Evolutionary conservation across 352 stramenopile species (phyloP), one percentile per base, ranked within the genome.

Genomic region (Pythium apleroticum): DNA sequence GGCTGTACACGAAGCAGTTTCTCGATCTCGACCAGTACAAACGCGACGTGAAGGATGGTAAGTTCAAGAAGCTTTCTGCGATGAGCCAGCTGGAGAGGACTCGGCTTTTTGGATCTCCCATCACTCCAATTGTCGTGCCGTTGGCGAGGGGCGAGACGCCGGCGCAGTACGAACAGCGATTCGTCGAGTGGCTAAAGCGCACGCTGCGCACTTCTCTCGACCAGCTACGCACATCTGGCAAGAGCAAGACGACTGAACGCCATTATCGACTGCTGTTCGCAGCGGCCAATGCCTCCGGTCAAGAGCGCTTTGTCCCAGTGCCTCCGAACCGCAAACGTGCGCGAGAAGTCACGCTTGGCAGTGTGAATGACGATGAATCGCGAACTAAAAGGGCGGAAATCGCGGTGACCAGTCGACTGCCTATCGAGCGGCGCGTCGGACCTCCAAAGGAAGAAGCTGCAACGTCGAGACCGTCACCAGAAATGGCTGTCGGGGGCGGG

Each of bases 121-220:
- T 57, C 14, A 41, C 65, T 50, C 64, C 64, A 12, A 70, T 70
- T 22, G 52, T 49, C 15, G 52, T 65, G 28, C 64, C 64, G 41
- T 33, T 70, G 9, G 50, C 57, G 41, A 28, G 28, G 3, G 50
- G 57, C 37, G 64, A 70, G 52, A 54, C 28, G 3, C 15, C 37
- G 12, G 30, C 25, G 8, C 57, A 65, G 52, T 70, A 70, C 54
- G 66, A 74, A 45, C 7, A 27, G 19, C 52, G 60, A 7, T 72
- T 77, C 27, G 10, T 57, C 9, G 55, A 24, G 9, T 77, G 60
- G 61, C 19, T 77, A 2, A 17, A 63, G 45, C 12, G 39, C 0
- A 30, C 9, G 1, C 37, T 61, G 1, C 39, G 39, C 1, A n/a
- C 50, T 24, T 8, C 52, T 9, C 20, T 69, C 3, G 2, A 19